These are phyloP conservation scores for Mycena kentingensis DNA, from an alignment of 768 basidiomycete species.

Conservation along the genomic window DNA sequence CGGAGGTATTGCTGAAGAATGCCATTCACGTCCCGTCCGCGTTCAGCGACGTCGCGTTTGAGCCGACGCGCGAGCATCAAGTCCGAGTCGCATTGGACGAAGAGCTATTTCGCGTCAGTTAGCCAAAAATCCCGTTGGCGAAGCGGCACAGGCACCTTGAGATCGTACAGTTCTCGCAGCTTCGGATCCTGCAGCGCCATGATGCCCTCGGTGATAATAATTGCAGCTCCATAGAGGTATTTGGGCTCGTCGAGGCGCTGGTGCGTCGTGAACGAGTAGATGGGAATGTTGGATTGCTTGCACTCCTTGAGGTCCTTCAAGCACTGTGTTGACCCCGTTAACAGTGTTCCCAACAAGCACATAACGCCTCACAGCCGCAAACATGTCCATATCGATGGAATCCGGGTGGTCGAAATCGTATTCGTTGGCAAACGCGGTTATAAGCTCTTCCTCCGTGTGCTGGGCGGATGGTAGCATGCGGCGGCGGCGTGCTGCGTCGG, in stretches of 20 bases:
- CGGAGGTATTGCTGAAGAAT: constrained; percentile 76
- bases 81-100: constrained; percentile 93
- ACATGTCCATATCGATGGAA: constrained; percentile 88
- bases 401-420: constrained; percentile 92
- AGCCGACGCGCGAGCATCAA: constrained; percentile 96
- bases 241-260: constrained; percentile 78
- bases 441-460: constrained; percentile 77
- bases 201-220: constrained; percentile 94
- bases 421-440: constrained; percentile 77
- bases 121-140: neutral
- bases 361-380: constrained; percentile 62
- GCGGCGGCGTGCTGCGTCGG: too few species aligned
- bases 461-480: neutral
- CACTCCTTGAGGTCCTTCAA: constrained; percentile 83
- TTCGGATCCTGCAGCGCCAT: constrained; percentile 82
- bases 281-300: constrained; percentile 83
- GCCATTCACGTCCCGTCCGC: constrained; percentile 83
- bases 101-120: constrained; percentile 50
- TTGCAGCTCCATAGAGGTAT: constrained; percentile 90
- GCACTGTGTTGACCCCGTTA: too few species aligned
- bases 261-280: constrained; percentile 92
- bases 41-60: constrained; percentile 82
- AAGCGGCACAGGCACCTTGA: constrained; percentile 61
- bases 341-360: neutral
- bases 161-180: constrained; percentile 82